Base-by-base conservation (phyloP, 2,329 filamentous ascomycete species). In the Colletotrichum salicis region DNA sequence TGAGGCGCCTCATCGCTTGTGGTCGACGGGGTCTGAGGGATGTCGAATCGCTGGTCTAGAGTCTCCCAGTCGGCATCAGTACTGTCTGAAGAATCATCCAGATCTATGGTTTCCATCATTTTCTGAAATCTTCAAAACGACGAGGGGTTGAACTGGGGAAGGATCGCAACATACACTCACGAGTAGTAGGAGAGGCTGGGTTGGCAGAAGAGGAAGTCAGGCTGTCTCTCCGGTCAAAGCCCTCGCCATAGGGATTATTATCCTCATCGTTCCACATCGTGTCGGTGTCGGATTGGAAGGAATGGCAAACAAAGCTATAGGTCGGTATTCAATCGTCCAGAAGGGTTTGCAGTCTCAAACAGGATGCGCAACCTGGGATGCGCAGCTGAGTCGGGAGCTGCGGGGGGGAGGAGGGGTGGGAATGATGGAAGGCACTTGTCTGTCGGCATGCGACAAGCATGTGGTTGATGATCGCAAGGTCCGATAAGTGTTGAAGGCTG, bases 181-280 rank as follows among this genome's bases (percentile, higher is more conserved):
- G 86, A 64, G 84, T 80, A 55, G 81, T 83, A 58, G 91, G 91
- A 51, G 92, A 93, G 66, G 90, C 85, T 27, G 91, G 90, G 79
- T 92, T 90, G 24, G 87, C 86, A 55, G 87, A 85, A 37, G 92
- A 92, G 33, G 92, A 94, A 57, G 90, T 88, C 80, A 93, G 90
- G 73, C 93, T 94, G 82, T 97, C 94, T 78, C 94, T 91, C 77
- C 93, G 93, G 82, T 96, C 94, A 85, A 97, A 98, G 82, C 94
- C 96, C 78, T 87, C 90, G 75, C 95, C 95, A 80, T 98, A 98
- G 5, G 96, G 96, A 82, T 98, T 98, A 84, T 98, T 98, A 80
- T 98, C 94, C 85, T 98, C 96, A 86, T 98, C 95, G 88, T 98
- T 97, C 96, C 96, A 98, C 96, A 98, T 98, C 76, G 77, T 88